Base-by-base conservation (phyloP, 805 yeast species). In the Myxozyma monticola region DNA sequence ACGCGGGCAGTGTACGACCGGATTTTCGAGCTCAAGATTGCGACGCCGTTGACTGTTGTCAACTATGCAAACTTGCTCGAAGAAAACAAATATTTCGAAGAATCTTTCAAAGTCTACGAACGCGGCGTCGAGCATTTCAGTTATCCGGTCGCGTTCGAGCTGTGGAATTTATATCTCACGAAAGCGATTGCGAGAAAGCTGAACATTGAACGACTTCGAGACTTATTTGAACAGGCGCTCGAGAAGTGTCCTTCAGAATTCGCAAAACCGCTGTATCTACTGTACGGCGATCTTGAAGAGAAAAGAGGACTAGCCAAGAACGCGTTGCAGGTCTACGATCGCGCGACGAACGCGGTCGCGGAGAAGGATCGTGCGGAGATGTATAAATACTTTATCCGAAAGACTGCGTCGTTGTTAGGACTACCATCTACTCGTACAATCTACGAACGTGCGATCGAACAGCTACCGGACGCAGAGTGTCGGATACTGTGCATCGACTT, bases 171-270 rank as follows among this genome's bases (percentile, higher is more conserved):
- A 8, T 90, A 88, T 64, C 63, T 89, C 28, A 66, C 76, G 0
- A 80, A 77, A 47, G 75, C 80, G 0, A 56, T 83, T 2, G 60
- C 63, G 44, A 61, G 68, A 28, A 59, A 65, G 12, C 57, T 68
- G 9, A 66, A 72, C 1, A 20, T 70, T 1, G 88, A 84, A 56
- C 68, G 84, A 54, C 67, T 85, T 4, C 70, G 96, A 31, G 95
- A 86, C 49, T 61, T 85, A 14, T 89, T 86, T 68, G 96, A 88
- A 41, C 79, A 80, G 37, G 77, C 88, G 4, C 59, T 86, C 3
- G 71, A 69, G 3, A 70, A 65, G 1, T 74, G 86, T 55, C 84
- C 86, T 0, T 42, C 67, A 0, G 66, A 73, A 20, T 60, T 73
- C n/a, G 71, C 76, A 39, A 76, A 76, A 49, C 65, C 79, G 0